phyloP scores from a whole-genome alignment of 805 yeast species.

The Teunomyces aglyptinius region DNA sequence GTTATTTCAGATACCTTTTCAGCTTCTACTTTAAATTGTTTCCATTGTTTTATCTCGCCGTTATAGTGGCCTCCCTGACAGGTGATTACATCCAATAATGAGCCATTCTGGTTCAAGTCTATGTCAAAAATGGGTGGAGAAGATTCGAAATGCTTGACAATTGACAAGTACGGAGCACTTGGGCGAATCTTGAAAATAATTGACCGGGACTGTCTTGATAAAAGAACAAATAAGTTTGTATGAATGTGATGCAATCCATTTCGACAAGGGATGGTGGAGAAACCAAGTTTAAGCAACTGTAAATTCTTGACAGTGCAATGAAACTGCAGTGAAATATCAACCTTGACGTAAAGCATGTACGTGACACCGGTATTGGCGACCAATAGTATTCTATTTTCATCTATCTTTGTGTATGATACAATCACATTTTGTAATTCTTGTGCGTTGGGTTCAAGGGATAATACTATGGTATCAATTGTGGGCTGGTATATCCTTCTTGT shows the following conservation, averaged over 20 bases:
- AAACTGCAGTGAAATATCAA: neutral
- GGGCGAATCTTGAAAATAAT: conserved; percentile 26
- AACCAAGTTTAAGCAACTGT: conserved; percentile 24
- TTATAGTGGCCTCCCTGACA: conserved; percentile 37
- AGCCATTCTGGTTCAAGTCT: conserved; percentile 7
- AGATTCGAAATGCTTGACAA: conserved; percentile 18
- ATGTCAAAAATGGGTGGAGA: conserved; percentile 35
- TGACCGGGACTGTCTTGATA: conserved; percentile 31
- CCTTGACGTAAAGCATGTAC: conserved; percentile 20
- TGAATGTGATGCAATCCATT: conserved; percentile 23
- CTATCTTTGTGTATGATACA: conserved; percentile 20
- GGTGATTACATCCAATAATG: conserved; percentile 13
- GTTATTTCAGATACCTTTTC: no score
- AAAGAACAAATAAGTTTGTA: conserved; percentile 26
- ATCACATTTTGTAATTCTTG: conserved; percentile 1
- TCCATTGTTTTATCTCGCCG: conserved; percentile 24
- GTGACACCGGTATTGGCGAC: conserved; percentile 31
- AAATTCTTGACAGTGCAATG: conserved; percentile 11
- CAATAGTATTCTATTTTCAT: conserved; percentile 24
- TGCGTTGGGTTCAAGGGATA: neutral
- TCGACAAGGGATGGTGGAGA: conserved; percentile 26
- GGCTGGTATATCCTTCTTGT: no score
- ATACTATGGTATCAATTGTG: neutral
- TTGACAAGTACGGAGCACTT: conserved; percentile 23
- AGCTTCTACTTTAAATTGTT: neutral